Evolutionary conservation across 345 rosid genomes (phyloP).

Genomic region (Brassica incana): DNA sequence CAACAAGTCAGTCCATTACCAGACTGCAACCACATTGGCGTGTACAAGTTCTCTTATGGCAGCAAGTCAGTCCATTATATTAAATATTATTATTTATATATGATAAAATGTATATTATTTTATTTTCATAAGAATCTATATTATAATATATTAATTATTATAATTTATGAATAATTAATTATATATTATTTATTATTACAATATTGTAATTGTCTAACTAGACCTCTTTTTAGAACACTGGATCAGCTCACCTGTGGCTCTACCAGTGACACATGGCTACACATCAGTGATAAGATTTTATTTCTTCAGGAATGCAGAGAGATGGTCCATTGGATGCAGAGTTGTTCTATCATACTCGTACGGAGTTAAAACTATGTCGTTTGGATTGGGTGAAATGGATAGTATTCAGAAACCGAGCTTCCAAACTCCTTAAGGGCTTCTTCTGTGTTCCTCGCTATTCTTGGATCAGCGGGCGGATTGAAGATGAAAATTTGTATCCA

Average conservation of each 20-base stretch:
- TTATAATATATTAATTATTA: too few relatives aligned
- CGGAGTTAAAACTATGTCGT: not conserved
- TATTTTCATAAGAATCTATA: too few relatives aligned
- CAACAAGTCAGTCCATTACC: not conserved
- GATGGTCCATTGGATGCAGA: not conserved
- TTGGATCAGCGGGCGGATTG: not conserved
- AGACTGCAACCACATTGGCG: too few relatives aligned
- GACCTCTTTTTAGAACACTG: too few relatives aligned
- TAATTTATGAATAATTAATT: too few relatives aligned
- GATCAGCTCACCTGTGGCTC: not conserved
- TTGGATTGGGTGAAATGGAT: not conserved
- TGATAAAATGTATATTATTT: too few relatives aligned
- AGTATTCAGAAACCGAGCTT: not conserved
- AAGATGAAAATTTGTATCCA: not conserved
- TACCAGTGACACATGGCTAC: not conserved
- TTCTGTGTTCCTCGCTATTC: not conserved
- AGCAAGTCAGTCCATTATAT: not conserved
- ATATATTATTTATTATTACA: too few relatives aligned
- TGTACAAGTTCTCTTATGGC: not conserved
- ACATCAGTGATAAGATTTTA: not conserved
- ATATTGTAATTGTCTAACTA: too few relatives aligned
- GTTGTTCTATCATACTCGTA: not conserved
- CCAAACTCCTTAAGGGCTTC: not conserved
- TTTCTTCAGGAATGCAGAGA: not conserved
- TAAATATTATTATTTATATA: too few relatives aligned